Evolutionary conservation across 495 filamentous ascomycete genomes (phyloP).

Genomic region (Mycothermus thermophilus): DNA sequence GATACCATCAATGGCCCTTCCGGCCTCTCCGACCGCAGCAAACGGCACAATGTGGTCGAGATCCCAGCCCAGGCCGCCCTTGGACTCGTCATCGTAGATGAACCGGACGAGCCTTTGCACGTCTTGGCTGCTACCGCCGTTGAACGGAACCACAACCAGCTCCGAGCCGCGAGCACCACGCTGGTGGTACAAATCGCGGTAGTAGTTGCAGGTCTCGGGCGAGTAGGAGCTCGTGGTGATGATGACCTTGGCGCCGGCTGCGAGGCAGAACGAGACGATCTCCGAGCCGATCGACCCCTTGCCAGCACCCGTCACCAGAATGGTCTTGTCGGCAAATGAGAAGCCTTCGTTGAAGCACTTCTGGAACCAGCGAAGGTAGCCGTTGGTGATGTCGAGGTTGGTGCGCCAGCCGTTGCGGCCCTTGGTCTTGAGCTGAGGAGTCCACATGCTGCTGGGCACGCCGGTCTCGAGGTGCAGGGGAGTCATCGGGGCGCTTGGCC

Average conservation of each 20-base stretch:
- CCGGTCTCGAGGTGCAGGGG: neutral
- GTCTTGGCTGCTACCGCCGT: slow-evolving; percentile 88
- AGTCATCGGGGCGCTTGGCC: neutral
- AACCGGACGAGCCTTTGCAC: slow-evolving; percentile 76
- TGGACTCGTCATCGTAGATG: slow-evolving; percentile 85
- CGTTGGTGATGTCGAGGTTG: slow-evolving; percentile 76
- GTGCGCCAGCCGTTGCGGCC: slow-evolving; percentile 35
- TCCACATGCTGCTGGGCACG: neutral
- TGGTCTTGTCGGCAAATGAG: slow-evolving; percentile 83
- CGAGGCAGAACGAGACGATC: slow-evolving; percentile 77
- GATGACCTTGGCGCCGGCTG: slow-evolving; percentile 78
- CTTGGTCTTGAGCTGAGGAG: neutral
- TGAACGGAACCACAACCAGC: slow-evolving; percentile 87
- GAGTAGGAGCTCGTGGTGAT: slow-evolving; percentile 87
- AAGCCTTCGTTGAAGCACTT: slow-evolving; percentile 65
- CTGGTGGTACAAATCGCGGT: slow-evolving; percentile 82
- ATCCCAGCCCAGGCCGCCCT: too few relatives aligned
- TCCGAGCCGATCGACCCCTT: slow-evolving; percentile 92
- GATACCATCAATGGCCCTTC: slow-evolving; percentile 81
- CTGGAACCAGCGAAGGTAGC: slow-evolving; percentile 72
- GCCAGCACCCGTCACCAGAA: slow-evolving; percentile 88
- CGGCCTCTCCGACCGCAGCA: slow-evolving; percentile 83
- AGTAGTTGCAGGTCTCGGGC: slow-evolving; percentile 82
- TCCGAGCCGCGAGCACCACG: slow-evolving; percentile 78
- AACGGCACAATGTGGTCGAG: slow-evolving; percentile 85